phyloP scores from a whole-genome alignment of 768 basidiomycete species.

The Boletus reticulatus region DNA sequence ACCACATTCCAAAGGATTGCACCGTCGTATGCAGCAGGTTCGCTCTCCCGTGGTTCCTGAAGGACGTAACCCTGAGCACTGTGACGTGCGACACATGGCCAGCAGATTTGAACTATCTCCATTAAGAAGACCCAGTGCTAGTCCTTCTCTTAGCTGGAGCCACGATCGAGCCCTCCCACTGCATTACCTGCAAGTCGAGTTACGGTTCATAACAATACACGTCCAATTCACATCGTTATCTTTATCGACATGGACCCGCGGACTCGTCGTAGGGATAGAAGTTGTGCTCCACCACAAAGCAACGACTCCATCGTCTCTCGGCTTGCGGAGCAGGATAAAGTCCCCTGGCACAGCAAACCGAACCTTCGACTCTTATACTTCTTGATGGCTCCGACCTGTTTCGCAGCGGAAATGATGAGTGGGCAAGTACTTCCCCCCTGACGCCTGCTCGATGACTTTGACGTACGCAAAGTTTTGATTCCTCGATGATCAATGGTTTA shows the following conservation, averaged over 20 bases:
- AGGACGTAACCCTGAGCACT: too few relatives aligned
- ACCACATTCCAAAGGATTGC: too few relatives aligned
- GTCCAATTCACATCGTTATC: too few relatives aligned
- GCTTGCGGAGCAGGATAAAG: constrained; percentile 35
- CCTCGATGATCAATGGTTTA: constrained; percentile 61
- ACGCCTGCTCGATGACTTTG: neutral
- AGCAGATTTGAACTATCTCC: too few relatives aligned
- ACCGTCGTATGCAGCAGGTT: too few relatives aligned
- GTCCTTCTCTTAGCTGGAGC: too few relatives aligned
- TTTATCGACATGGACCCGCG: constrained; percentile 4
- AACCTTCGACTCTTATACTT: constrained; percentile 57
- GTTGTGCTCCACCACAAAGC: neutral
- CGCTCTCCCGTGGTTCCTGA: too few relatives aligned
- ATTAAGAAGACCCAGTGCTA: too few relatives aligned
- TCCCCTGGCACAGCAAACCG: constrained; percentile 60
- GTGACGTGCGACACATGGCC: too few relatives aligned
- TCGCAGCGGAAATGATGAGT: constrained; percentile 15
- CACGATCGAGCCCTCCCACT: too few relatives aligned
- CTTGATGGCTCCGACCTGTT: constrained; percentile 44
- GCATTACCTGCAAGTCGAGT: too few relatives aligned
- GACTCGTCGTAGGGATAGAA: neutral
- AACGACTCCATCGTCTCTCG: constrained; percentile 16
- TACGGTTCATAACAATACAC: too few relatives aligned
- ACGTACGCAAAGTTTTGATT: constrained; percentile 16
- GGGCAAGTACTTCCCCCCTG: neutral